Evolutionary conservation across 768 basidiomycete species (phyloP), one percentile per base, ranked within the genome.

Genomic region (Kwoniella europaea): DNA sequence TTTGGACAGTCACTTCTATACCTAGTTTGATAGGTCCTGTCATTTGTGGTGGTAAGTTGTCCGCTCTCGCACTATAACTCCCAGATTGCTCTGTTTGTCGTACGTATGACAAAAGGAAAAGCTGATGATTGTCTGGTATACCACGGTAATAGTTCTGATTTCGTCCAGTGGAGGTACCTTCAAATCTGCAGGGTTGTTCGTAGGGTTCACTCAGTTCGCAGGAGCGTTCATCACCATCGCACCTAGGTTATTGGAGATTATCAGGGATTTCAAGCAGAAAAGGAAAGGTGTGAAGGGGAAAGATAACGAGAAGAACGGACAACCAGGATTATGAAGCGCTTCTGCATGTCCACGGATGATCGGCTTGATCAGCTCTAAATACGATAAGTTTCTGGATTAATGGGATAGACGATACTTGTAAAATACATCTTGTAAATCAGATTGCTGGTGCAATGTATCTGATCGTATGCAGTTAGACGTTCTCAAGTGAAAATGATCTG

Each of bases 21-120:
- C 74, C 76, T 0, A 55, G 74, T 9, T 65, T 81, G 13, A 73
- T 75, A 18, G 82, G 82, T 2, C 82, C 82, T 1, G 76, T 78
- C 27, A 74, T 79, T 29, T 71, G 71, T 46, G 82, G 80, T 7
- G 57, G 77, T 79, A 60, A 74, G 77, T 77, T 52, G 41, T 35
- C 4, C 5, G 15, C 55, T 22, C 13, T 57, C 20, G 29, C 57
- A 15, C 22, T 60, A 12, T 44, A 46, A 15, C 54, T 59, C 12
- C 24, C 18, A 12, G 15, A 20, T 55, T 24, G 15, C 7, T 20
- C 10, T 22, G 18, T n/a, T 5, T 15, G 10, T 42, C 43, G 29
- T 20, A 44, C 61, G 13, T 2, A 63, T 27, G 3, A 44, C 12
- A n/a, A 35, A 3, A 58, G 22, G 4, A 22, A 29, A 10, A 10